phyloP scores from a whole-genome alignment of 305 asterid genomes.

The Solanum hybrid region DNA sequence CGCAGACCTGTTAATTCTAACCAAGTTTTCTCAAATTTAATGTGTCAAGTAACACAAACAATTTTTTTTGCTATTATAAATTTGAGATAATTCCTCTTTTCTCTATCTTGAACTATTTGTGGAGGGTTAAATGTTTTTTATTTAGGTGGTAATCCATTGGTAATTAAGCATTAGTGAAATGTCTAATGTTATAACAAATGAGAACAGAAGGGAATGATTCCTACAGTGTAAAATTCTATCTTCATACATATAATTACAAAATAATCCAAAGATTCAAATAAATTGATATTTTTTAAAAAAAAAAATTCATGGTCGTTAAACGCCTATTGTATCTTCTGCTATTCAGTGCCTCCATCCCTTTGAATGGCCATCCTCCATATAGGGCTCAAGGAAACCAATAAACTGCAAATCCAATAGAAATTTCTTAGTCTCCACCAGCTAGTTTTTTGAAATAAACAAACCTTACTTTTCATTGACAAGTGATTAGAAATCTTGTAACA shows the following conservation, averaged over 20 bases:
- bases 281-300: background rate
- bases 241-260: background rate
- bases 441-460: background rate
- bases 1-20: background rate
- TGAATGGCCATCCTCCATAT: slow-evolving; percentile 43
- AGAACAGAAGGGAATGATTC: background rate
- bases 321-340: background rate
- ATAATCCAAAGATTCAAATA: background rate
- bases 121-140: background rate
- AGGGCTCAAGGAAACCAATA: slow-evolving; percentile 73
- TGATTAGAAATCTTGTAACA: background rate
- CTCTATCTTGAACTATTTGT: background rate
- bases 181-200: background rate
- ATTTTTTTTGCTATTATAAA: background rate
- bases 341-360: slow-evolving; percentile 55
- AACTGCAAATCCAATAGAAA: slow-evolving; percentile 33
- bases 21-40: background rate
- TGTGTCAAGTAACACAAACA: background rate
- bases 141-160: background rate
- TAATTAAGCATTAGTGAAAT: background rate
- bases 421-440: background rate
- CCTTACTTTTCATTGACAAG: background rate
- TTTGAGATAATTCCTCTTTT: background rate
- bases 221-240: background rate
- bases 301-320: background rate